Evolutionary conservation across 2,329 filamentous ascomycete species (phyloP), one percentile per base, ranked within the genome.

Genomic region (Fusarium anthophilum): DNA sequence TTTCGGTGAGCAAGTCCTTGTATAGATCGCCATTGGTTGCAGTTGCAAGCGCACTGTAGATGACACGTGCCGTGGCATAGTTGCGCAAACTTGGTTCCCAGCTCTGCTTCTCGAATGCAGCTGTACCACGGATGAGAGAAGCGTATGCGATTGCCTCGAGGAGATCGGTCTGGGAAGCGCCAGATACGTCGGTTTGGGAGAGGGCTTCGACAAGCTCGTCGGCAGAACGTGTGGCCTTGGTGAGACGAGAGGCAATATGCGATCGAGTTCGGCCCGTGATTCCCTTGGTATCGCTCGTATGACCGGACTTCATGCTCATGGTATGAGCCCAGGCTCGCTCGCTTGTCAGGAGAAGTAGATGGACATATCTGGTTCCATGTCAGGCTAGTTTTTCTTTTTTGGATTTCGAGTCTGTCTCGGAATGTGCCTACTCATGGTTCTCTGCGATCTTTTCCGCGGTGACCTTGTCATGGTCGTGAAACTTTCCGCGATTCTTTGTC

Each of bases 251-350:
- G 64, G 97, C 90, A 44, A 98, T 96, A 82, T 99, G 96, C 60
- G 92, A 92, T 79, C 95, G 91, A 24, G 94, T 93, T 59, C 92
- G 91, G 69, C 95, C 93, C 35, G 91, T 90, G 73, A 98, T 93
- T 55, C 91, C 92, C 82, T 94, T 93, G 69, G 92, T 91, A 77
- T 96, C 94, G 77, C 93, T 89, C 44, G 93, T 90, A 81, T 97
- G 94, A 26, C 90, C 86, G 8, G 94, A 90, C 83, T 97, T 98
- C 88, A 98, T 94, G 80, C 93, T 91, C 95, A 98, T 97, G 66
- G 95, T 96, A 82, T 98, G 92, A 43, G 96, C 96, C 94, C 95
- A 98, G 58, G 95, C 94, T 73, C 96, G 90, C 85, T 99, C 96
- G 69, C 95, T 91, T 44, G 91, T 93, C 79, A 98, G 90, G 64